phyloP scores from a whole-genome alignment of 2,329 filamentous ascomycete species.

The Zymoseptoria brevis region DNA sequence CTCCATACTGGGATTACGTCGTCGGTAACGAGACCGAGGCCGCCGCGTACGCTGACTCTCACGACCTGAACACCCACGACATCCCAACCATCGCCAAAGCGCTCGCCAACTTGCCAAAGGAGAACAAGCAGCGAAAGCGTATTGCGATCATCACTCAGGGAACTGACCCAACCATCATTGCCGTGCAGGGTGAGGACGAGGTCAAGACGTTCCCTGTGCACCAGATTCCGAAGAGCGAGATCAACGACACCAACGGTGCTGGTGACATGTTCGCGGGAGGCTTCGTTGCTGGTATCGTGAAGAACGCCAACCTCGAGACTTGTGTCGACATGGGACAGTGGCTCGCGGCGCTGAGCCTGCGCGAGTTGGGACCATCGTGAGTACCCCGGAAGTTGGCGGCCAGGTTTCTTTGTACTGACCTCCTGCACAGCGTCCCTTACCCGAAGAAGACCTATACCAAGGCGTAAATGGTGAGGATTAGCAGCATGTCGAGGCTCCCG shows the following conservation, averaged over 20 bases:
- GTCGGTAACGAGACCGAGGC: constrained; percentile 98
- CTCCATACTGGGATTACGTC: constrained; percentile 90
- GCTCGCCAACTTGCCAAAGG: constrained; percentile 84
- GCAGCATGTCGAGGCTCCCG: background rate
- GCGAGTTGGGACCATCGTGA: constrained; percentile 93
- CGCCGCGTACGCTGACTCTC: constrained; percentile 73
- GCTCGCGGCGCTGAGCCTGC: constrained; percentile 88
- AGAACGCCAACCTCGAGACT: constrained; percentile 71
- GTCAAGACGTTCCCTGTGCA: constrained; percentile 75
- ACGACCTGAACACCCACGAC: constrained; percentile 64
- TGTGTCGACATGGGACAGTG: constrained; percentile 90
- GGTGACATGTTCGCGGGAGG: constrained; percentile 94
- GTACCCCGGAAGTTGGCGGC: constrained; percentile 33
- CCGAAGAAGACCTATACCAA: constrained; percentile 32
- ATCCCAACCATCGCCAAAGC: constrained; percentile 77
- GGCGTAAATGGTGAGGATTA: constrained; percentile 2
- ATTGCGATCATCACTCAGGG: constrained; percentile 92
- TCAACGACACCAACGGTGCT: constrained; percentile 94
- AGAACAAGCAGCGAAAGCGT: constrained; percentile 75
- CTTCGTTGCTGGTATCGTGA: constrained; percentile 79
- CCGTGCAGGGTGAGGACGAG: constrained; percentile 50
- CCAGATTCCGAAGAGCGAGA: constrained; percentile 65
- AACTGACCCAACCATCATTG: constrained; percentile 81
- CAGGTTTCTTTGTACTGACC: constrained; percentile 6
- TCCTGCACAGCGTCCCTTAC: constrained; percentile 27